These are phyloP conservation scores for Coleophoma eucalyptorum DNA, from an alignment of 2,329 filamentous ascomycete species.

Conservation along the genomic window DNA sequence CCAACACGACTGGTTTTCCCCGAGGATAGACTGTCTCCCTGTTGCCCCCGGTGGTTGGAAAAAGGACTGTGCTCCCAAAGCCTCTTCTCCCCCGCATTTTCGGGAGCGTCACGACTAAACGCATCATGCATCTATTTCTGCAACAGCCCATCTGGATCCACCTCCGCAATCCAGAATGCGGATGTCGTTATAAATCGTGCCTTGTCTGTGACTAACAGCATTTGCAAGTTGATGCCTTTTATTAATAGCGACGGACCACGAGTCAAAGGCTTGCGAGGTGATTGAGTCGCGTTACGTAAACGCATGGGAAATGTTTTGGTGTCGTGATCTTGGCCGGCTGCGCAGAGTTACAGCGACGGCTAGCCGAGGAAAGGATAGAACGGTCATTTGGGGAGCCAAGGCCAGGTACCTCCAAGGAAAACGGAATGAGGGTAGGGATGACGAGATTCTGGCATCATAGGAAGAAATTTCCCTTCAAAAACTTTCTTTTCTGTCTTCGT, in stretches of 20 bases:
- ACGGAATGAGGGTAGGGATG: neutral
- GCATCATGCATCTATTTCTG: neutral
- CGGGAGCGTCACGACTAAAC: neutral
- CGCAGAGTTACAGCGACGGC: neutral
- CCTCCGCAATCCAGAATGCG: neutral
- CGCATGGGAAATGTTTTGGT: neutral
- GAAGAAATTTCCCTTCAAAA: too few relatives aligned
- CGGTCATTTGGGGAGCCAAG: neutral
- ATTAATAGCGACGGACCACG: neutral
- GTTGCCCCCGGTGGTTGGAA: too few relatives aligned
- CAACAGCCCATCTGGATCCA: neutral
- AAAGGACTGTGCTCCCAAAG: neutral
- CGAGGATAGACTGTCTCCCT: too few relatives aligned
- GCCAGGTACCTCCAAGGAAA: neutral
- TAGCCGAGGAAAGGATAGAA: neutral
- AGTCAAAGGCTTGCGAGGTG: neutral
- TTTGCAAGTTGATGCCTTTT: neutral
- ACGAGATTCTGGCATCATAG: neutral
- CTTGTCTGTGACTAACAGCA: neutral
- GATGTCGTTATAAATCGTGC: neutral
- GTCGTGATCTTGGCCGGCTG: neutral
- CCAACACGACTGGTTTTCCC: too few relatives aligned
- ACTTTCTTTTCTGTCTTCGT: too few relatives aligned
- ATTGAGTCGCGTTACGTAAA: neutral
- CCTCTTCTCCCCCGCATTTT: neutral